These are phyloP conservation scores for Chlorella sorokiniana DNA, from an alignment of 139 green algal species.

Conservation along the genomic window DNA sequence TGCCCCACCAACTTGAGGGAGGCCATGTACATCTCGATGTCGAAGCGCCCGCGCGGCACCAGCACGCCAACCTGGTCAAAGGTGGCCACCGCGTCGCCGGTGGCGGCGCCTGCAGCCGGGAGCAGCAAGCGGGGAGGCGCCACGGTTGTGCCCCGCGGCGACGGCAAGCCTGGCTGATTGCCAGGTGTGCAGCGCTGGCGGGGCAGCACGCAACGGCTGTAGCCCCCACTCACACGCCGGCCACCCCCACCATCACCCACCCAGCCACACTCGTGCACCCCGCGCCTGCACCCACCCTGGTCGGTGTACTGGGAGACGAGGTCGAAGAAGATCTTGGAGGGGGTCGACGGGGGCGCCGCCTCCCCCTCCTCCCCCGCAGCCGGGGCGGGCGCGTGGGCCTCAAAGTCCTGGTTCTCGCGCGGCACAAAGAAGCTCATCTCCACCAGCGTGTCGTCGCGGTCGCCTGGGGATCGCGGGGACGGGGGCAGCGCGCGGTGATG, in stretches of 20 bases:
- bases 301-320: slow-evolving; percentile 40
- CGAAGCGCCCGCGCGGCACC: slow-evolving; percentile 80
- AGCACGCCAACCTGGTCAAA: slow-evolving; percentile 85
- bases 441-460: slow-evolving; percentile 81
- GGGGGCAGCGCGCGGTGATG: too few species aligned
- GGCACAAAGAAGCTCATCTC: slow-evolving; percentile 88
- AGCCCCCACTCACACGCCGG: not conserved
- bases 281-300: too few species aligned
- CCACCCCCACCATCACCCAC: not conserved
- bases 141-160: not conserved
- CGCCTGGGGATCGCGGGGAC: slow-evolving; percentile 11
- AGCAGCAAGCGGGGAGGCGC: slow-evolving; percentile 29
- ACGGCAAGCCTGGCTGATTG: too few species aligned
- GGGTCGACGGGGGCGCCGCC: slow-evolving; percentile 6
- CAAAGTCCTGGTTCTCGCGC: slow-evolving; percentile 33
- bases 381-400: slow-evolving; percentile 29
- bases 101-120: slow-evolving; percentile 62
- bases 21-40: slow-evolving; percentile 70
- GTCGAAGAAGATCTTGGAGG: slow-evolving; percentile 66
- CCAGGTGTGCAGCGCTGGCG: too few species aligned
- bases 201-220: too few species aligned
- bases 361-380: slow-evolving; percentile 30
- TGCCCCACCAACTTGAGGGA: slow-evolving; percentile 72
- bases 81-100: slow-evolving; percentile 69
- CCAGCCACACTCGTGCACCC: too few species aligned